Percentiles rank a stretch among this genome's conserved stretches.
These are phyloP conservation scores for Argentina anserina DNA, from an alignment of 306 rosid species.

Conservation along the genomic window DNA sequence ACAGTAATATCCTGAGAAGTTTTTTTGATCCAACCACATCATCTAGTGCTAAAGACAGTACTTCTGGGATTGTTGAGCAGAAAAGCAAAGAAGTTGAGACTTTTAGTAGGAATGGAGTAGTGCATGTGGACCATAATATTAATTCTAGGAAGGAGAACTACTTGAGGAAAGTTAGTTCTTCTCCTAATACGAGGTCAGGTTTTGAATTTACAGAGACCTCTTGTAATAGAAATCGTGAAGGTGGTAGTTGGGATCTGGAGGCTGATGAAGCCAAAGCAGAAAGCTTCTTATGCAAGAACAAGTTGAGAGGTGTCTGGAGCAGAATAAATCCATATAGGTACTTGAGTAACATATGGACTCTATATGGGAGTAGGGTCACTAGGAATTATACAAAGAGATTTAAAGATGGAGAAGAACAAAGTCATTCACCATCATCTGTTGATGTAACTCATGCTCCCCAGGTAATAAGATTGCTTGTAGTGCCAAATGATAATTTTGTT, in stretches of 20 bases:
- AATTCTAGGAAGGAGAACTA: slow-evolving; percentile 18
- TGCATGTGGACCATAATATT: slow-evolving; percentile 10
- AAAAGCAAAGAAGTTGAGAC: slow-evolving; percentile 21
- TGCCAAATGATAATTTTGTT: background rate
- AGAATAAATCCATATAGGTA: slow-evolving; percentile 15
- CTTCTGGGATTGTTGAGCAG: slow-evolving; percentile 4
- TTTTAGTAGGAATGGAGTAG: slow-evolving; percentile 18
- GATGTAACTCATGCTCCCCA: slow-evolving; percentile 13
- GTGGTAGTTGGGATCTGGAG: slow-evolving; percentile 34
- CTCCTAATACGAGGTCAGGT: slow-evolving; percentile 15
- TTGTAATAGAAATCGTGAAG: slow-evolving; percentile 19
- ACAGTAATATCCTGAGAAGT: slow-evolving; percentile 21
- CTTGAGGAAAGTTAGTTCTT: slow-evolving; percentile 14
- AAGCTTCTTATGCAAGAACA: slow-evolving; percentile 18
- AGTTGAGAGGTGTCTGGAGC: slow-evolving; percentile 19
- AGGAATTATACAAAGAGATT: slow-evolving; percentile 35
- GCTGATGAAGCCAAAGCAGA: slow-evolving; percentile 28
- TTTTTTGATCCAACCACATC: slow-evolving; percentile 28
- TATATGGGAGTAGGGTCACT: slow-evolving; percentile 23
- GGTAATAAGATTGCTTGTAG: slow-evolving; percentile 20
- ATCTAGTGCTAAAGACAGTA: slow-evolving; percentile 24
- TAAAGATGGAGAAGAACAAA: slow-evolving; percentile 41
- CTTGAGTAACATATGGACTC: slow-evolving; percentile 22
- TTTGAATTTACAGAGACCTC: slow-evolving; percentile 14
- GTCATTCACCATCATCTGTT: slow-evolving; percentile 24